phyloP scores from a whole-genome alignment of 108 stramenopile genomes.

The Skeletonema menzelii region DNA sequence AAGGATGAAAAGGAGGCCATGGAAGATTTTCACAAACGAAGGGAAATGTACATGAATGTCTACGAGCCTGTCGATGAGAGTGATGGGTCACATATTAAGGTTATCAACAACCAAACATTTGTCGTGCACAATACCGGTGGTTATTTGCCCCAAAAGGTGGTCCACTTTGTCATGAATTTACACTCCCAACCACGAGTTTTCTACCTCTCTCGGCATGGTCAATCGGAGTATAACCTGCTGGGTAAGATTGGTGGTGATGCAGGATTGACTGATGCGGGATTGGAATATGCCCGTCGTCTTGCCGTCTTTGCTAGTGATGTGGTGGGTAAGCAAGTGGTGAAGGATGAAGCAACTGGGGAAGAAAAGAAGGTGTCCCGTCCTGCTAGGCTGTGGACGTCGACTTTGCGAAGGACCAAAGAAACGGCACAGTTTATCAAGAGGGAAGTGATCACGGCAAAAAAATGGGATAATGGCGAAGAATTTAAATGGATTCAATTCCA shows the following conservation, averaged over 20 bases:
- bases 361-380: constrained; percentile 52
- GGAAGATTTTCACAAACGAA: constrained; percentile 81
- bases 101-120: constrained; percentile 86
- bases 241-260: constrained; percentile 99
- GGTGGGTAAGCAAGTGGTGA: constrained; percentile 54
- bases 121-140: constrained; percentile 87
- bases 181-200: constrained; percentile 87
- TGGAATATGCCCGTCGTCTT: constrained; percentile 89
- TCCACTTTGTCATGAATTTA: constrained; percentile 94
- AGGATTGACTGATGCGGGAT: constrained; percentile 85
- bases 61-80: constrained; percentile 90
- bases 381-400: constrained; percentile 95
- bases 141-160: constrained; percentile 86
- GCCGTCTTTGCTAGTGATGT: constrained; percentile 87
- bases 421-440: constrained; percentile 93
- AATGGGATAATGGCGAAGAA: constrained; percentile 80
- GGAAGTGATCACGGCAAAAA: constrained; percentile 41
- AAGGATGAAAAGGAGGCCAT: constrained; percentile 77
- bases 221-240: constrained; percentile 96
- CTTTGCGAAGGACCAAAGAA: constrained; percentile 93
- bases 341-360: constrained; percentile 50
- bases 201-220: constrained; percentile 98
- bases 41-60: constrained; percentile 79
- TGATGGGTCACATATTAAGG: constrained; percentile 83
- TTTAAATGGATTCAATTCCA: constrained; percentile 88